Percentiles rank a stretch among this genome's conserved stretches.
phyloP scores from a whole-genome alignment of 805 yeast species.

The Yamadazyma tumulicola region DNA sequence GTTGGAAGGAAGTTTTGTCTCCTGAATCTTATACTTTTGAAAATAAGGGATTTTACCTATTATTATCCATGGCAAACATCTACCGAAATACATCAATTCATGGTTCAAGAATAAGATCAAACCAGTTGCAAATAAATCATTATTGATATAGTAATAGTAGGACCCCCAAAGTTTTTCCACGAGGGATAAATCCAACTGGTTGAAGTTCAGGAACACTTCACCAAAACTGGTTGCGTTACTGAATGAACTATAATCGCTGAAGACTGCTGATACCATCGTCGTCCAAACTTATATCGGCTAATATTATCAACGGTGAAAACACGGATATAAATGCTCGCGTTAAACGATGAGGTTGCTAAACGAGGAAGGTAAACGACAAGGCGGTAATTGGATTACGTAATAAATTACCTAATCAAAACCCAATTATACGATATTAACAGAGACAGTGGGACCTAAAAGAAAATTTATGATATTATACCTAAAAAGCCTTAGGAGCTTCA shows the following conservation, averaged over 20 bases:
- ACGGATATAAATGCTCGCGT: too few relatives aligned
- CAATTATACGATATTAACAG: too few relatives aligned
- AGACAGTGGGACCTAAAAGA: too few relatives aligned
- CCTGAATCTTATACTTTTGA: constrained; percentile 52
- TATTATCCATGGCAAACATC: constrained; percentile 58
- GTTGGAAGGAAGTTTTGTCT: constrained; percentile 47
- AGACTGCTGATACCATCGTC: constrained; percentile 19
- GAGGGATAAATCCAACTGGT: constrained; percentile 27
- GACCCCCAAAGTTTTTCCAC: constrained; percentile 53
- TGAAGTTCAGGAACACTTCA: constrained; percentile 28
- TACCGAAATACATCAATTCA: constrained; percentile 55
- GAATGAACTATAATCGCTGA: constrained; percentile 32
- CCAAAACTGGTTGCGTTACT: constrained; percentile 25
- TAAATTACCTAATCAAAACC: too few relatives aligned
- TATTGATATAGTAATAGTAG: constrained; percentile 51
- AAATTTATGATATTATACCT: neutral
- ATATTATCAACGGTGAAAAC: too few relatives aligned
- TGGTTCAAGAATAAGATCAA: constrained; percentile 52
- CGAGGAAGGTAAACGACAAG: too few relatives aligned
- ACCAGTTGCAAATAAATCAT: constrained; percentile 58
- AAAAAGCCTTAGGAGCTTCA: constrained; percentile 62
- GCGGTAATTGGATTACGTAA: too few relatives aligned
- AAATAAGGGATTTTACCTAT: constrained; percentile 53
- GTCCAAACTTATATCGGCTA: too few relatives aligned
- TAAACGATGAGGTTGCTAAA: too few relatives aligned